Evolutionary conservation across 2,329 filamentous ascomycete genomes (phyloP).

Genomic region (Sporothrix protearum): DNA sequence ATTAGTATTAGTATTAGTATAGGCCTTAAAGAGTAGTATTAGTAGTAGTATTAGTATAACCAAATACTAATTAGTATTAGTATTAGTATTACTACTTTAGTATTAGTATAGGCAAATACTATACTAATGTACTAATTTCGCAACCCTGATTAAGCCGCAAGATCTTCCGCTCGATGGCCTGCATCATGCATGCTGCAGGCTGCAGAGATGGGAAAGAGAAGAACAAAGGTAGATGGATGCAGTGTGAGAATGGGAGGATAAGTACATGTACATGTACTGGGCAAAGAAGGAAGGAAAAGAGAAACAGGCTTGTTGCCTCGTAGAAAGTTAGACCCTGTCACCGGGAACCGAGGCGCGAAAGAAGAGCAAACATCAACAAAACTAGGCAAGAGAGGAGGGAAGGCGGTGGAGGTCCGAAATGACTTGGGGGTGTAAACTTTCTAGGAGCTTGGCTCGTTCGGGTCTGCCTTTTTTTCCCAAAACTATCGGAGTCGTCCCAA

Average conservation of each 20-base stretch:
- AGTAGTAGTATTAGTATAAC: no score
- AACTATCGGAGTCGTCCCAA: not conserved
- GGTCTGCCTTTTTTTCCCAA: not conserved
- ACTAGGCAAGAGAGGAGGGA: not conserved
- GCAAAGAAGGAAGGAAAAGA: not conserved
- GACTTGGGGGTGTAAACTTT: not conserved
- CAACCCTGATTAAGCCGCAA: no score
- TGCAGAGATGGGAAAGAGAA: not conserved
- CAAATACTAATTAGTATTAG: no score
- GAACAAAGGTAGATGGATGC: not conserved
- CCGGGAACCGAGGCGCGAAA: not conserved
- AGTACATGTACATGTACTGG: no score
- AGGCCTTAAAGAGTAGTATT: no score
- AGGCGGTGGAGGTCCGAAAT: not conserved
- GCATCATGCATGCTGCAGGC: conserved; percentile 2
- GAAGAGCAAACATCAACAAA: not conserved
- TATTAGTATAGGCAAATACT: no score
- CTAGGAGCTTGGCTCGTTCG: not conserved
- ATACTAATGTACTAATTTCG: no score
- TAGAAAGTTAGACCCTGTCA: not conserved
- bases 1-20: no score
- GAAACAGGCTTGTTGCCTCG: not conserved
- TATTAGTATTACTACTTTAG: no score
- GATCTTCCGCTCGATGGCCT: conserved; percentile 13
- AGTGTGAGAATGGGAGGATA: not conserved